Percentiles rank a stretch among this genome's conserved stretches.
phyloP scores from a whole-genome alignment of 2,329 filamentous ascomycete genomes.

The Tympanopsis confertula region DNA sequence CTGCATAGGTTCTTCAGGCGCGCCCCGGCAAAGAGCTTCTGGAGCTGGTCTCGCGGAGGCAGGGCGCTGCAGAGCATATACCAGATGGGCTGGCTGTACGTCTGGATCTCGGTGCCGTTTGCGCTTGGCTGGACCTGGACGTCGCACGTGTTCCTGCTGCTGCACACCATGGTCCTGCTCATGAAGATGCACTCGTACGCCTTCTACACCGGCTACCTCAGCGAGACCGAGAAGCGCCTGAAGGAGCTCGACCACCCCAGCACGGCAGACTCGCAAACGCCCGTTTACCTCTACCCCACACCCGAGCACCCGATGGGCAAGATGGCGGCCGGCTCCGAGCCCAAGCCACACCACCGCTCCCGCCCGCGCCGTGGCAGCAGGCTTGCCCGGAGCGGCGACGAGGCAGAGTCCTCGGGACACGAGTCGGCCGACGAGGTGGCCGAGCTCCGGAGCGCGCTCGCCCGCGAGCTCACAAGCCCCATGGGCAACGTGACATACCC shows the following conservation, averaged over 20 bases:
- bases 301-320: conserved; percentile 38
- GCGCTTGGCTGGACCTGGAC: conserved; percentile 89
- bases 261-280: conserved; percentile 48
- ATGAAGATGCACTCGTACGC: conserved; percentile 99
- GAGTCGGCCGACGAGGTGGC: conserved; percentile 39
- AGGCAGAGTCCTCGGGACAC: conserved; percentile 15
- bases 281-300: conserved; percentile 67
- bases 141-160: conserved; percentile 82
- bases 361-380: background rate
- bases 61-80: conserved; percentile 73
- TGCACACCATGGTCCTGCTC: conserved; percentile 81
- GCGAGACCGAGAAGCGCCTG: conserved; percentile 73
- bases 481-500: conserved; percentile 86
- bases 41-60: conserved; percentile 68
- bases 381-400: conserved; percentile 1
- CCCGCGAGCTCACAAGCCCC: conserved; percentile 80
- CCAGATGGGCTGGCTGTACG: conserved; percentile 64
- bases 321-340: conserved; percentile 8
- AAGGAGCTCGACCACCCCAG: conserved; percentile 67
- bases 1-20: conserved; percentile 58
- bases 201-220: conserved; percentile 94
- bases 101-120: conserved; percentile 83
- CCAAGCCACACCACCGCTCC: conserved; percentile 7
- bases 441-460: conserved; percentile 73
- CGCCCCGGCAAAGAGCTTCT: conserved; percentile 31